Evolutionary conservation across 2,329 filamentous ascomycete genomes (phyloP), one percentile per base, ranked within the genome.

Genomic region (Aspergillus neoniger): DNA sequence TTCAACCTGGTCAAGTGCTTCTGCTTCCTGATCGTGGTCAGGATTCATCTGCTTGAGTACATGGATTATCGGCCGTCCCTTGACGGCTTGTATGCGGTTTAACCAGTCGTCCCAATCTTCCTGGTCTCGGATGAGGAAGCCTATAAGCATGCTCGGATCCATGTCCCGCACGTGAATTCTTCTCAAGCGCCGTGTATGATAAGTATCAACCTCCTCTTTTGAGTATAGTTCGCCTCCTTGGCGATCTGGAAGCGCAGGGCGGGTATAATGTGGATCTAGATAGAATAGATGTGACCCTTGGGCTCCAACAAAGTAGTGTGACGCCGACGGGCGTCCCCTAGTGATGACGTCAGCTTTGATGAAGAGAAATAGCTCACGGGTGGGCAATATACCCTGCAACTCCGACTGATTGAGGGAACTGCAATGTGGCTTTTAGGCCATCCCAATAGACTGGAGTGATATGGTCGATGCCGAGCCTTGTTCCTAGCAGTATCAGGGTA

Each of bases 101-200:
- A 91, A 89, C 93, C 93, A 98, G 56, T 86, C 84, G 41, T 84
- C 79, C 89, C 94, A 98, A 67, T 99, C 95, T 47, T 88, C 84
- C 68, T 94, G 88, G 60, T 91, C 86, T 43, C 84, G 85, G 63
- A 99, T 92, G 38, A 99, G 79, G 70, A 98, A 98, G 4, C 92
- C 94, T 65, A 99, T 91, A 44, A 99, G 80, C 95, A 99, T 99
- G 71, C 92, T 97, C 0, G 95, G 95, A 70, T 99, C 95, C 91
- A 99, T 95, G 72, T 98, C 93, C 61, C 88, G 87, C 52, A 99
- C 84, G 67, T 95, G 89, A 30, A 99, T 83, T 58, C 90, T 86
- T 39, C 94, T 87, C 17, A 99, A 79, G 51, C 94, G 88, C 54
- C 91, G 86, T 0, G 93, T 98, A 74, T 99, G 94, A 71, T 92